Percentiles rank a stretch among this genome's conserved stretches.
phyloP scores from a whole-genome alignment of 176 grass and related monocot species.

The Cenchrus americanus region DNA sequence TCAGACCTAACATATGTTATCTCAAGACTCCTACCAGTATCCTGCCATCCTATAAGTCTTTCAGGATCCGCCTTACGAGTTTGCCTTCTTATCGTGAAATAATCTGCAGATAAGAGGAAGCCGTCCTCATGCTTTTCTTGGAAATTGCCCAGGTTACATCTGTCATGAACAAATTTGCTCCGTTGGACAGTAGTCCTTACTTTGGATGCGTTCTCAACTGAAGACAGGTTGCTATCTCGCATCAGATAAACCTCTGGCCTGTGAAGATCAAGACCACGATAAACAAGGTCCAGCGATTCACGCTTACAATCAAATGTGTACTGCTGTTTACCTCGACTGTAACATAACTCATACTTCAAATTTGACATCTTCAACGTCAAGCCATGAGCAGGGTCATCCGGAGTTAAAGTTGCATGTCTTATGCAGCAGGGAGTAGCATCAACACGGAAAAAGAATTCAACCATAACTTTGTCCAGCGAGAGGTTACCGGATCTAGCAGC shows the following conservation, averaged over 20 bases:
- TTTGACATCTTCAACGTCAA: conserved; percentile 99
- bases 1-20: conserved; percentile 97
- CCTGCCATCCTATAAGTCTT: conserved; percentile 88
- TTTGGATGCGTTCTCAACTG: conserved; percentile 56
- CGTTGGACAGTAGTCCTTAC: conserved; percentile 39
- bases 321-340: conserved; percentile 97
- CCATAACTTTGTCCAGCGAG: conserved; percentile 98
- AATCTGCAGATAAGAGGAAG: conserved; percentile 92
- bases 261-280: conserved; percentile 94
- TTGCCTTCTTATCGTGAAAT: conserved; percentile 96
- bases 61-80: conserved; percentile 85
- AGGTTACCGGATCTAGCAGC: conserved; percentile 93
- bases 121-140: conserved; percentile 86
- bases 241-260: conserved; percentile 74
- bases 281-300: conserved; percentile 95
- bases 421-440: conserved; percentile 96
- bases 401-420: conserved; percentile 81
- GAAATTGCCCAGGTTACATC: conserved; percentile 55
- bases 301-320: conserved; percentile 97
- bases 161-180: conserved; percentile 50
- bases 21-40: conserved; percentile 88
- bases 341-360: conserved; percentile 94
- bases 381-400: conserved; percentile 91
- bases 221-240: conserved; percentile 63
- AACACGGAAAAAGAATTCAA: conserved; percentile 93